Evolutionary conservation across 495 filamentous ascomycete genomes (phyloP), one percentile per base, ranked within the genome.

Genomic region (Neohortaea acidophila): DNA sequence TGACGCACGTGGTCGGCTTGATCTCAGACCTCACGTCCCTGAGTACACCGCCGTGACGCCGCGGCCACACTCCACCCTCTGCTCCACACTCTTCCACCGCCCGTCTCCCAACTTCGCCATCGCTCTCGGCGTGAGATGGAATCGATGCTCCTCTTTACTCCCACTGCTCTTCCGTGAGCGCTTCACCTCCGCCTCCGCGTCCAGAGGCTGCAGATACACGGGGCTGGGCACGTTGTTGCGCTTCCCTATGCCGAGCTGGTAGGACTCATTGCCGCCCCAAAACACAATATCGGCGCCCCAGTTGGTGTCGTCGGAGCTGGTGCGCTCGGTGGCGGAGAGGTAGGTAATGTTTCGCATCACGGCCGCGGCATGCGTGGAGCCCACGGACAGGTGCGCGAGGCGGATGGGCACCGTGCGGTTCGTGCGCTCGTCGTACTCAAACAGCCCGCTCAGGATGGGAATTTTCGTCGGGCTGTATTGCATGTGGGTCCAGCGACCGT

Each of bases 231-330:
- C 46, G 51, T 97, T 96, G 51, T 72, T 92, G 43, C 86, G 61
- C 64, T 75, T 87, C 24, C 89, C 87, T 3, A 79, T 94, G 3
- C 89, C 89, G 13, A 97, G 70, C 53, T 97, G 89, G 52, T 81
- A 93, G 45, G 73, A 69, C 60, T 97, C 87, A 51, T 94, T 97
- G 25, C 81, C 81, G 46, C 89, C 89, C 81, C 86, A 97, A 69
- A 77, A 91, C 4, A 94, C 54, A 2, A 81, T 74, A 56, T 96
- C 89, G 7, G 75, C 73, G 35, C 87, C 87, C 66, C 71, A 93
- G 47, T 84, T 79, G 3, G 73, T 79, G 42, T 83, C 77, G 33
- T 75, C 71, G 3, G 63, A 63, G 5, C 59, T 52, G 4, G 63
- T 51, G 9, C 58, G 57, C 12, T 56, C 59, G n/a, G 58, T 60